Conservation (phyloP, 345 rosid genomes). For the Excoecaria cochinchinensis region DNA sequence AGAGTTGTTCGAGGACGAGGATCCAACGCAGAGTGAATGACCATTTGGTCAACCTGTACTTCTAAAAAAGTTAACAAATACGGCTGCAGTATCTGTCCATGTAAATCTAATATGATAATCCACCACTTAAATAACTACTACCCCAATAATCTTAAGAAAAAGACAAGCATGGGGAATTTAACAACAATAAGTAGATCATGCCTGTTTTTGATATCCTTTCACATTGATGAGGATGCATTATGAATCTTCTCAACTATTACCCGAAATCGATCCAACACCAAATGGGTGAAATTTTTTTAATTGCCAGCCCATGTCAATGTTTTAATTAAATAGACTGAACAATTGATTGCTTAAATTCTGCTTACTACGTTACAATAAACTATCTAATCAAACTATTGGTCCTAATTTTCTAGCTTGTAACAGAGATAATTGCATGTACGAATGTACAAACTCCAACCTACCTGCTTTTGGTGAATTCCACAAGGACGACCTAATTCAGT, state of each 20-base stretch:
- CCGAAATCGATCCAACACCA: neutral
- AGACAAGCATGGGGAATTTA: neutral
- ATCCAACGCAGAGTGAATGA: constrained; percentile 89
- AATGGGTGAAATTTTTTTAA: neutral
- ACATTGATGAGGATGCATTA: neutral
- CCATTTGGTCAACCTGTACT: constrained; percentile 94
- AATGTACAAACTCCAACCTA: constrained; percentile 16
- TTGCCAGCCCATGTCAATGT: neutral
- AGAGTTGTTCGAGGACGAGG: constrained; percentile 78
- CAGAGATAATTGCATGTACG: constrained; percentile 4
- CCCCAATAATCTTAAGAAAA: neutral
- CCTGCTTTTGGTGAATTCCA: constrained; percentile 98
- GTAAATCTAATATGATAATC: neutral
- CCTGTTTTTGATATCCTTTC: neutral
- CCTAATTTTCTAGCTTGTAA: neutral
- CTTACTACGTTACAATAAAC: neutral
- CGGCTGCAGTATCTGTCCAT: neutral
- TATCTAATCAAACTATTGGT: neutral
- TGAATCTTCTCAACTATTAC: neutral
- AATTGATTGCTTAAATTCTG: neutral
- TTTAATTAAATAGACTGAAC: neutral
- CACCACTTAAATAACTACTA: neutral
- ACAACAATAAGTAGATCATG: neutral
- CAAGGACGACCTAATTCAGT: constrained; percentile 97
- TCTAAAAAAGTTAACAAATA: constrained; percentile 21